phyloP scores from a whole-genome alignment of 257 asterid species.

The Oldenlandia corymbosa region DNA sequence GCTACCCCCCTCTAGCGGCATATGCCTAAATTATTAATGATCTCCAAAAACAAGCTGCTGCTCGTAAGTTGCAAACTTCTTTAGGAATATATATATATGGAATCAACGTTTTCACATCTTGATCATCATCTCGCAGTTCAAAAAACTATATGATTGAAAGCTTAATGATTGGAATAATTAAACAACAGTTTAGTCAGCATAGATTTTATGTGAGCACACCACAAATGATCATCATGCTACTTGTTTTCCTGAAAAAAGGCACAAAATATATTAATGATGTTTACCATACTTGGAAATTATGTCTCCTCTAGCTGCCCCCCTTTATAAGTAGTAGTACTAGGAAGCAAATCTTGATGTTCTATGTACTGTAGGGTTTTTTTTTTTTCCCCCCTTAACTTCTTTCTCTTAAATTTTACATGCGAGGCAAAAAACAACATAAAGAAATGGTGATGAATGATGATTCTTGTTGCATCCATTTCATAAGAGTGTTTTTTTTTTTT shows the following conservation, averaged over 20 bases:
- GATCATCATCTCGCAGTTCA: background rate
- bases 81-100: background rate
- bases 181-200: slow-evolving; percentile 10
- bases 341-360: background rate
- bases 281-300: slow-evolving; percentile 9
- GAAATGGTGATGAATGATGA: background rate
- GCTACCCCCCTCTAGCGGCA: background rate
- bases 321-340: background rate
- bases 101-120: too few species aligned
- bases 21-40: slow-evolving; percentile 6
- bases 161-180: slow-evolving; percentile 13
- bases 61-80: background rate
- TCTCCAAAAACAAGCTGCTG: slow-evolving; percentile 3
- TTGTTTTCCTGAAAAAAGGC: slow-evolving; percentile 2
- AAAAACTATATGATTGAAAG: slow-evolving; percentile 14
- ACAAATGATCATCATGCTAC: slow-evolving; percentile 7
- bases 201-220: background rate
- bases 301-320: too few species aligned
- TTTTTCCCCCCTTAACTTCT: background rate
- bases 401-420: too few species aligned
- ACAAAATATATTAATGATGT: background rate
- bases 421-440: background rate
- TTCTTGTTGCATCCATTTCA: too few species aligned
- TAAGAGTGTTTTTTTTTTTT: too few species aligned
- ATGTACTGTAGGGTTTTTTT: background rate